phyloP scores from a whole-genome alignment of 805 yeast genomes.

The Komagataella ulmi region DNA sequence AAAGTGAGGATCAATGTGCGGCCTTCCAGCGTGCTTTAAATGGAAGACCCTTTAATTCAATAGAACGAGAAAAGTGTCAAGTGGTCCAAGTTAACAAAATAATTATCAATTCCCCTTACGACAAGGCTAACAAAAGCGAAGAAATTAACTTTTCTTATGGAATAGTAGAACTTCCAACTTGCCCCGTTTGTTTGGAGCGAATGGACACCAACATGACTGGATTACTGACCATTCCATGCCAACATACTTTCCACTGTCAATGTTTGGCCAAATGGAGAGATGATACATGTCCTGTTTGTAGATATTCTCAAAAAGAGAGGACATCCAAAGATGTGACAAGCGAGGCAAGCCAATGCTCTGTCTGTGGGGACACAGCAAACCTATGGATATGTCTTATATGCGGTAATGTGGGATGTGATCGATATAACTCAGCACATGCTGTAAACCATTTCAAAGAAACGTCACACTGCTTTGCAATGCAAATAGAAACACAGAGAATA shows the following conservation, averaged over 20 bases:
- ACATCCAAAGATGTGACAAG: slow-evolving; percentile 10
- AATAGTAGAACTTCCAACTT: slow-evolving; percentile 60
- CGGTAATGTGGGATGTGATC: slow-evolving; percentile 86
- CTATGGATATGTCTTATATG: slow-evolving; percentile 86
- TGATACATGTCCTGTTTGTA: slow-evolving; percentile 82
- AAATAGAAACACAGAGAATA: slow-evolving; percentile 66
- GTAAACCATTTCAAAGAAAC: slow-evolving; percentile 67
- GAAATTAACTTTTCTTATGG: slow-evolving; percentile 8
- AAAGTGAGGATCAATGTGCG: slow-evolving; percentile 38
- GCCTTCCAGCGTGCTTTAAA: slow-evolving; percentile 52
- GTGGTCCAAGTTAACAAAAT: slow-evolving; percentile 58
- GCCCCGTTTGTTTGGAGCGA: slow-evolving; percentile 86
- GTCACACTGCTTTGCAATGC: slow-evolving; percentile 88
- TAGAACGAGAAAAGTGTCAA: slow-evolving; percentile 84
- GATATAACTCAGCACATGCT: slow-evolving; percentile 80
- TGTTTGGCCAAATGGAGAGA: slow-evolving; percentile 84
- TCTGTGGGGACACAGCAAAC: slow-evolving; percentile 47
- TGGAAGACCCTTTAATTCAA: slow-evolving; percentile 66
- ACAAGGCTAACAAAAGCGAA: background rate
- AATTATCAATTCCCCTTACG: slow-evolving; percentile 20
- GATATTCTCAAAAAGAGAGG: slow-evolving; percentile 43
- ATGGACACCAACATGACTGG: slow-evolving; percentile 79
- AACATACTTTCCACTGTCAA: slow-evolving; percentile 84
- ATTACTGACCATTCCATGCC: slow-evolving; percentile 77
- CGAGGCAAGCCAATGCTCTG: slow-evolving; percentile 30